Base-by-base conservation (phyloP, 2,329 filamentous ascomycete genomes). In the Periconia sp. region DNA sequence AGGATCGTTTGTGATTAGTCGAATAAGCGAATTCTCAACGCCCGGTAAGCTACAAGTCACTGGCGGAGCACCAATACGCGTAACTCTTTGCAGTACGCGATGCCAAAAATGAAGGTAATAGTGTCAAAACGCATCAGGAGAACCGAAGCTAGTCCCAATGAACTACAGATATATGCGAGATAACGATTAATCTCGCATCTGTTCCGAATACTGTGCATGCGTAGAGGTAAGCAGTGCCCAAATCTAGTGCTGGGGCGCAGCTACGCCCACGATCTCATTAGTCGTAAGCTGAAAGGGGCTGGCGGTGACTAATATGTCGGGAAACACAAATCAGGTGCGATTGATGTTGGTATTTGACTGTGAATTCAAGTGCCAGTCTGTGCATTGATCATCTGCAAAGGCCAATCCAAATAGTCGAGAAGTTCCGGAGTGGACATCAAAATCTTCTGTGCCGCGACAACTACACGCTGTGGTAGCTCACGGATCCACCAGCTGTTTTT, bases 401-500 rank as follows among this genome's bases (percentile, higher is more conserved):
- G 66, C 66, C 65, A 70, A 17, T 64, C 61, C 11, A 71, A 45
- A 63, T 68, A 71, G 15, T 56, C 53, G 1, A 64, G 49, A 1
- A 71, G 56, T 47, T 70, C 68, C 6, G 68, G 65, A 11, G 58
- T 65, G 19, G 54, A 53, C 23, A 59, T 53, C 33, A 71, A 47
- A 7, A 67, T 41, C 10, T 63, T 56, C 44, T 65, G 59, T 11
- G 61, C 57, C 3, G 64, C 66, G 19, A 46, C 27, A 9, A 69
- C 52, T 19, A 71, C 59, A 51, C 65, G 61, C 40, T 62, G 51
- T 5, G 69, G 69, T 66, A 68, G 70, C n/a, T 64, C 62, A 2
- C 50, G 52, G 2, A 63, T 53, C 65, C 65, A 70, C 68, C 68
- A 71, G 10, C 61, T 53, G 9, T 54, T 52, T n/a, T 58, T 59